phyloP scores from a whole-genome alignment of 257 asterid genomes.

The Solanum chmielewskii region DNA sequence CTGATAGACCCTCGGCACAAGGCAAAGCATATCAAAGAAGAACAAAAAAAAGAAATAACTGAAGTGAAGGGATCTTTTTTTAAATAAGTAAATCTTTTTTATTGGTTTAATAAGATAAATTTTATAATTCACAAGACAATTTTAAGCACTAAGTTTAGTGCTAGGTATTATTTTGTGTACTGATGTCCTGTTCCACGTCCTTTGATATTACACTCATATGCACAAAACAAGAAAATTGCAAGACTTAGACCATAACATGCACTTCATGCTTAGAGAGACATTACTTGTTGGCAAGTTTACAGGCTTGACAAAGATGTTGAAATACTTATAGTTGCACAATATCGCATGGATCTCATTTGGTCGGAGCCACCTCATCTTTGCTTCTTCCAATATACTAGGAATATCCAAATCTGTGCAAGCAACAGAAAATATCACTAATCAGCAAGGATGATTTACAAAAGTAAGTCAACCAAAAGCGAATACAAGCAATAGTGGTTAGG shows the following conservation, averaged over 20 bases:
- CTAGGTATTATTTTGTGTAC: not conserved
- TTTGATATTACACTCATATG: not conserved
- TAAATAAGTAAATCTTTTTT: not conserved
- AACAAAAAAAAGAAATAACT: not conserved
- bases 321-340: slow-evolving; percentile 63
- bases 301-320: slow-evolving; percentile 77
- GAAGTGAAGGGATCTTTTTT: not conserved
- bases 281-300: slow-evolving; percentile 80
- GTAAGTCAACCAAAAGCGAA: not conserved
- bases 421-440: not conserved
- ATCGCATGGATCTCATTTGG: slow-evolving; percentile 95
- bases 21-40: not conserved
- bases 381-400: slow-evolving; percentile 54
- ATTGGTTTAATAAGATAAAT: not conserved
- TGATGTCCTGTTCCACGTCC: not conserved
- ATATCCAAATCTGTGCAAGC: slow-evolving; percentile 70
- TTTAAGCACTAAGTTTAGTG: not conserved
- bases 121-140: not conserved
- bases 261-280: slow-evolving; percentile 1
- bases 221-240: not conserved
- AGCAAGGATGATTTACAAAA: not conserved
- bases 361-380: slow-evolving; percentile 83
- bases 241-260: not conserved
- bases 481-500: not conserved
- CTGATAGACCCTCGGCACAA: not conserved